A percentile compares a stretch with the other conserved stretches of the same genome.
phyloP scores from a whole-genome alignment of 345 rosid genomes.

The Arabidopsis thaliana region TAIR10.1 NC_003076.8:4683501-4684000 shows the following conservation, averaged over 20 bases:
- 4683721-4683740: constrained; percentile 81
- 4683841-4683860: neutral
- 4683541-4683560: neutral
- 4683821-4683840: constrained; percentile 67
- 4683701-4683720: constrained; percentile 84
- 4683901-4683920: neutral
- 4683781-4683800: constrained; percentile 92
- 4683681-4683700: constrained; percentile 70
- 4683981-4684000: neutral
- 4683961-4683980: constrained; percentile 1
- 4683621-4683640: constrained; percentile 67
- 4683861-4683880: neutral
- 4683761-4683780: constrained; percentile 91
- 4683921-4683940: neutral
- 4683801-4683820: constrained; percentile 90
- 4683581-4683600: constrained; percentile 84
- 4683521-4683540: neutral
- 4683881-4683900: neutral
- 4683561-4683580: constrained; percentile 34
- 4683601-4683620: constrained; percentile 71
- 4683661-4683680: constrained; percentile 83
- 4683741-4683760: constrained; percentile 95
- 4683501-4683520: constrained; percentile 2
- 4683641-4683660: constrained; percentile 78
- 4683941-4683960: neutral